phyloP scores from a whole-genome alignment of 1,284 basidiomycete genomes.

The Ustilago curta region DNA sequence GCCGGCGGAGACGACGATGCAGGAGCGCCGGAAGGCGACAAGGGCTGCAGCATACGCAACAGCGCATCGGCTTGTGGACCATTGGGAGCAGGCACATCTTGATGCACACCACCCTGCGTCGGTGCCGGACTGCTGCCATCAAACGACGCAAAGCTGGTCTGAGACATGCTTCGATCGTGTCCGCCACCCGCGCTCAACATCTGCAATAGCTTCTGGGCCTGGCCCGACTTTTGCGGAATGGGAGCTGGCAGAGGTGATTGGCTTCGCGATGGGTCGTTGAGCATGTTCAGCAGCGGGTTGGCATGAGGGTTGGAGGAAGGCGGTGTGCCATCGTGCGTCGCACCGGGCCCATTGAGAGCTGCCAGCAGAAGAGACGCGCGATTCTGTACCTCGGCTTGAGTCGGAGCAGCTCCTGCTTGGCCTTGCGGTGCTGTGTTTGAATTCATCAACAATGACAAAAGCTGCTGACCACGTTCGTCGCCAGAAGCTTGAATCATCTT shows the following conservation, averaged over 20 bases:
- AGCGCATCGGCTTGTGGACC: slow-evolving; percentile 35
- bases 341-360: slow-evolving; percentile 30
- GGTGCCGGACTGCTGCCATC: slow-evolving; percentile 24
- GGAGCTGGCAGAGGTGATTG: slow-evolving; percentile 61
- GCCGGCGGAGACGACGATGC: slow-evolving; percentile 22
- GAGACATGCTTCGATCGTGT: slow-evolving; percentile 37
- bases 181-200: slow-evolving; percentile 50
- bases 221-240: slow-evolving; percentile 50
- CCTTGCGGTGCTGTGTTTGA: slow-evolving; percentile 20
- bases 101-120: slow-evolving; percentile 12
- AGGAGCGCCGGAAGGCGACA: slow-evolving; percentile 8
- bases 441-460: slow-evolving; percentile 49
- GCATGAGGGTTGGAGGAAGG: slow-evolving; percentile 2
- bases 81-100: slow-evolving; percentile 15
- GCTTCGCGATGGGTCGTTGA: slow-evolving; percentile 45
- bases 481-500: slow-evolving; percentile 52
- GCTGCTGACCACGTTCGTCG: slow-evolving; percentile 49
- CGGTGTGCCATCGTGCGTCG: background rate
- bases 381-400: slow-evolving; percentile 22
- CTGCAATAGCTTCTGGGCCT: slow-evolving; percentile 55
- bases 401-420: slow-evolving; percentile 3
- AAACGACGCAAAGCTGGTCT: slow-evolving; percentile 39
- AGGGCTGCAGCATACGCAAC: slow-evolving; percentile 38
- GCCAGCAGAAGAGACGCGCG: slow-evolving; percentile 37
- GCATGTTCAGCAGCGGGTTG: slow-evolving; percentile 42